A percentile compares a stretch with the other conserved stretches of the same genome.
These are phyloP conservation scores for Kwoniella heveanensis DNA, from an alignment of 768 basidiomycete genomes.

Conservation along the genomic window DNA sequence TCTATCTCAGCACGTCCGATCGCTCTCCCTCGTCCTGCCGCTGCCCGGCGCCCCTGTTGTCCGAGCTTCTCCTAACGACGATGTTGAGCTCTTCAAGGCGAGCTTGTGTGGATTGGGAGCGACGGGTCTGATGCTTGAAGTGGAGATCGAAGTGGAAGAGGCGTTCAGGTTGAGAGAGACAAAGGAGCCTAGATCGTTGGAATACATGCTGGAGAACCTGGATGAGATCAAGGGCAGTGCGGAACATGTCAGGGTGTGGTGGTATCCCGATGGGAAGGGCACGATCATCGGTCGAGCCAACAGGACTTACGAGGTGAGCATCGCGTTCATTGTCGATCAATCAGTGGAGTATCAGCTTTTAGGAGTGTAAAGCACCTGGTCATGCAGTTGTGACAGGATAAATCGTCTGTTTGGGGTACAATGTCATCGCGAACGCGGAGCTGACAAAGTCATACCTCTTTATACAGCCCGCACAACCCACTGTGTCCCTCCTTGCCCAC, in stretches of 20 bases:
- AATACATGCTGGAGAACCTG: constrained; percentile 43
- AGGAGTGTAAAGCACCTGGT: too few relatives aligned
- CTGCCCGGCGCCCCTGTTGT: constrained; percentile 66
- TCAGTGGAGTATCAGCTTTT: too few relatives aligned
- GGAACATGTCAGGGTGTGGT: constrained; percentile 92
- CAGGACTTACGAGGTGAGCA: constrained; percentile 71
- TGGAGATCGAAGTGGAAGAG: constrained; percentile 76
- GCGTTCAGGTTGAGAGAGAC: constrained; percentile 78
- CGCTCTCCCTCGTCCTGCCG: constrained; percentile 74
- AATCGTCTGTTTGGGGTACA: too few relatives aligned
- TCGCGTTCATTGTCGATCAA: constrained; percentile 32
- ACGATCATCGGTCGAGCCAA: constrained; percentile 74
- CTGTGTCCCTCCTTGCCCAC: constrained; percentile 56
- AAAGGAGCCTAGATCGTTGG: constrained; percentile 67
- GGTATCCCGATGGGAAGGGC: constrained; percentile 79
- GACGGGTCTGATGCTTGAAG: constrained; percentile 81
- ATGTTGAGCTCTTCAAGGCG: constrained; percentile 79
- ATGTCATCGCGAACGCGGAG: not conserved
- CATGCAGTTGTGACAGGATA: too few relatives aligned
- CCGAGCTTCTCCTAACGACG: constrained; percentile 65
- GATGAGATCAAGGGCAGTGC: constrained; percentile 60
- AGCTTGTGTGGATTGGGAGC: constrained; percentile 87
- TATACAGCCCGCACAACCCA: constrained; percentile 39
- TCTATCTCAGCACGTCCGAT: constrained; percentile 71
- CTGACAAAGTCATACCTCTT: not conserved